Evolutionary conservation across 495 filamentous ascomycete species (phyloP), one percentile per base, ranked within the genome.

Genomic region (Bathelium albidoporum): DNA sequence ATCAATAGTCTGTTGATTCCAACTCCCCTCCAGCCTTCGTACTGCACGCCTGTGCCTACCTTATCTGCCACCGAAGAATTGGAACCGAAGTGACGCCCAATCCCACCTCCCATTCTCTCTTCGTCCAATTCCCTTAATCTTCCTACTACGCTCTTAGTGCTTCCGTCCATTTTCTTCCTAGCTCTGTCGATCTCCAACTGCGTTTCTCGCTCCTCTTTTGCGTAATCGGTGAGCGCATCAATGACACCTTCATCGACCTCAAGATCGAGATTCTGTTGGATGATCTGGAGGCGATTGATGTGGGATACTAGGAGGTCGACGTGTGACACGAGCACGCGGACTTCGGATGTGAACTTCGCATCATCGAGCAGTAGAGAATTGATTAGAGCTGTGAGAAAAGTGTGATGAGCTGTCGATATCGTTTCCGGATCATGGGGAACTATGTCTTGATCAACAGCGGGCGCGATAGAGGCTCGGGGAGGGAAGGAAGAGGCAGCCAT

Each of bases 1-100:
- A 95, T 91, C 52, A 95, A 71, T 71, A 95, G 76, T 60, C 88
- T 78, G 76, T 93, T 89, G 26, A 94, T 83, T 9, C 89, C 88
- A 2, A 85, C 86, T 2, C 85, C 80, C 52, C 84, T 83, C 61
- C 82, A 79, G 7, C 75, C 71, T 24, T 74, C 78, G 4, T 74
- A 72, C 10, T 73, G 61, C 31, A 71, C 72, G 68, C 70, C 61
- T 44, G 43, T 18, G 63, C 68, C 63, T 63, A 61, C 45, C 72
- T 69, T 14, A 55, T 64, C 18, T 14, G 60, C 20, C n/a, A 43
- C 59, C 49, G 49, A 32, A 16, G 22, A 24, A 1, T 36, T 31
- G 28, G 26, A 28, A 52, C 31, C 34, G 61, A 59, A 55, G 60
- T 66, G 34, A 64, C 5, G 5, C 18, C 18, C 18, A 18, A n/a